Percentiles rank a stretch among this genome's conserved stretches.
Conservation (phyloP, 1,139 yeast genomes). For the Chernovozyma sophiae-reginae region DNA sequence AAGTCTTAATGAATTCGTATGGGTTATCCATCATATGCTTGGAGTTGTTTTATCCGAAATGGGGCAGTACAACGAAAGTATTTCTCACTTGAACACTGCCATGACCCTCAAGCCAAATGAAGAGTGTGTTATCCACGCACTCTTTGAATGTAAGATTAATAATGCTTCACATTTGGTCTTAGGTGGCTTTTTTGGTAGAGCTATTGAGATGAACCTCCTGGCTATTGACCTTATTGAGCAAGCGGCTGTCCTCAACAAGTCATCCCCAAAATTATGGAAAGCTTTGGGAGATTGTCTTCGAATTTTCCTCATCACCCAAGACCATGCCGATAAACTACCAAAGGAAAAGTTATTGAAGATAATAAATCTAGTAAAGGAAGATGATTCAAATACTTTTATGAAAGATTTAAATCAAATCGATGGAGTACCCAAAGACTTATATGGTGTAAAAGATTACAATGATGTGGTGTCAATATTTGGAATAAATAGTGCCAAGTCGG, state of each 20-base stretch:
- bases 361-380: conserved; percentile 18
- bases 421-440: conserved; percentile 9
- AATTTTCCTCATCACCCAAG: conserved; percentile 43
- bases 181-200: conserved; percentile 65
- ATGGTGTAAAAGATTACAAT: conserved; percentile 13
- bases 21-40: conserved; percentile 64
- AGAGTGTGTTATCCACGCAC: conserved; percentile 52
- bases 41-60: conserved; percentile 55
- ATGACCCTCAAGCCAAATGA: conserved; percentile 44
- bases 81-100: conserved; percentile 33
- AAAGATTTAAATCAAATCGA: conserved; percentile 7
- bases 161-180: conserved; percentile 50
- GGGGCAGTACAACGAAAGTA: conserved; percentile 36
- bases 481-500: conserved; percentile 27
- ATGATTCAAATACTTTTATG: conserved; percentile 2
- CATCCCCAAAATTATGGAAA: conserved; percentile 54
- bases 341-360: conserved; percentile 33
- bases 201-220: conserved; percentile 32
- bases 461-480: conserved; percentile 21
- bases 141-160: conserved; percentile 54
- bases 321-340: conserved; percentile 41
- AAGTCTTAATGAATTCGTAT: conserved; percentile 16
- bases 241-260: conserved; percentile 32
- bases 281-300: conserved; percentile 47
- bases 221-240: conserved; percentile 49